Evolutionary conservation across 805 yeast genomes (phyloP).

Genomic region (Lachancea meyersii): DNA sequence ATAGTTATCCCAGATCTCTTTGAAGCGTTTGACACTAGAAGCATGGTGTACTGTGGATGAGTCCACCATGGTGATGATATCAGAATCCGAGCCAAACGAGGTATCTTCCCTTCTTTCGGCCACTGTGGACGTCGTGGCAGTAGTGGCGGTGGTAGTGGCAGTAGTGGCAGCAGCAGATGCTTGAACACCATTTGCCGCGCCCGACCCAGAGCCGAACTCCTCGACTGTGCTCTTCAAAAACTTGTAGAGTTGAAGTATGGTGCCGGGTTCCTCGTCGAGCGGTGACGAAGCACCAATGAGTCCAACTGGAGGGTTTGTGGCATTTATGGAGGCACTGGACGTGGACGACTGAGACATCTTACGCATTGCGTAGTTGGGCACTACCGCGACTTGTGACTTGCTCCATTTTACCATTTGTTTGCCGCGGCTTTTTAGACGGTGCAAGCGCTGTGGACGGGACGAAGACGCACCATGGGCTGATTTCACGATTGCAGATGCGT

Average conservation of each 20-base stretch:
- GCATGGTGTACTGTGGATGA: neutral
- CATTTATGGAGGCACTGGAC: neutral
- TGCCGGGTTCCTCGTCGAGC: neutral
- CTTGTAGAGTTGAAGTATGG: slow-evolving; percentile 6
- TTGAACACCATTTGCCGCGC: neutral
- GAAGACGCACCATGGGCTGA: neutral
- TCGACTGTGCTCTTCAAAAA: slow-evolving; percentile 9
- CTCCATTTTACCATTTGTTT: slow-evolving; percentile 9
- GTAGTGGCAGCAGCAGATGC: neutral
- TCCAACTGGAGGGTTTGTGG: neutral
- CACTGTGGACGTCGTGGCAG: neutral
- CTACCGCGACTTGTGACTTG: slow-evolving; percentile 5
- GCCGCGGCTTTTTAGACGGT: slow-evolving; percentile 10
- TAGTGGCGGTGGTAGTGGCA: neutral
- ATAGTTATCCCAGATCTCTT: slow-evolving; percentile 8
- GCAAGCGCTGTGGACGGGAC: slow-evolving; percentile 5
- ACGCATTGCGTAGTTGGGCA: slow-evolving; percentile 3
- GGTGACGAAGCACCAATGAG: no score
- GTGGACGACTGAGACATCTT: slow-evolving; percentile 1
- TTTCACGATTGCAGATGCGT: neutral
- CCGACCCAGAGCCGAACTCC: slow-evolving; percentile 5
- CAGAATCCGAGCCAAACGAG: slow-evolving; percentile 4
- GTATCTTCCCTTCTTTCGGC: neutral
- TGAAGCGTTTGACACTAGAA: slow-evolving; percentile 4
- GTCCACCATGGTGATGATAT: slow-evolving; percentile 7